phyloP scores from a whole-genome alignment of 305 asterid species.

The Fraxinus albicans region DNA sequence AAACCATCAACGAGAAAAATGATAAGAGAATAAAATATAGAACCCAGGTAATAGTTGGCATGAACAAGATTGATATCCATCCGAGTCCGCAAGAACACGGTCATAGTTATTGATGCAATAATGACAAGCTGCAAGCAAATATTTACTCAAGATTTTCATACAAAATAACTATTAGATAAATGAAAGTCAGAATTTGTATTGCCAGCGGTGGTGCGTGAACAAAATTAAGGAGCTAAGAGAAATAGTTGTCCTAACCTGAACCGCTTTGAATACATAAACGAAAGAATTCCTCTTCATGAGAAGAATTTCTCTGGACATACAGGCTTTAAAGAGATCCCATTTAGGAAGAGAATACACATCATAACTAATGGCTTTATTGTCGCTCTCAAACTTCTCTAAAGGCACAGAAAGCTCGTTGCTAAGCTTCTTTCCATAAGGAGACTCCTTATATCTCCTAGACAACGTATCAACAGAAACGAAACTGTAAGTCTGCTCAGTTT shows the following conservation, averaged over 20 bases:
- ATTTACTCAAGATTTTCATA: background rate
- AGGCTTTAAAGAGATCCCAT: slow-evolving; percentile 66
- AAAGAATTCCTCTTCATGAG: slow-evolving; percentile 71
- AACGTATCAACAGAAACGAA: slow-evolving; percentile 53
- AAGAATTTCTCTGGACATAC: slow-evolving; percentile 77
- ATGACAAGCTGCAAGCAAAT: slow-evolving; percentile 51
- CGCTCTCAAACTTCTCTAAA: slow-evolving; percentile 47
- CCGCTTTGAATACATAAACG: slow-evolving; percentile 51
- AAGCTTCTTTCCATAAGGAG: slow-evolving; percentile 41
- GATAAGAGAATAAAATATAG: slow-evolving; percentile 53
- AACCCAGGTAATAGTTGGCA: slow-evolving; percentile 69
- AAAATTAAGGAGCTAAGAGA: background rate
- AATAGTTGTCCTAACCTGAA: slow-evolving; percentile 52
- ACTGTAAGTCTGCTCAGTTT: slow-evolving; percentile 37
- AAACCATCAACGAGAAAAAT: slow-evolving; percentile 60
- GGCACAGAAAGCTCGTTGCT: slow-evolving; percentile 47
- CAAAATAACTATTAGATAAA: background rate
- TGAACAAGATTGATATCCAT: slow-evolving; percentile 50
- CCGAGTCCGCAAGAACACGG: slow-evolving; percentile 65
- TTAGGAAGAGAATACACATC: slow-evolving; percentile 55
- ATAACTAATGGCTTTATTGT: slow-evolving; percentile 47
- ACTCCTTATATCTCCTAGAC: slow-evolving; percentile 47
- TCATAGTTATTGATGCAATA: slow-evolving; percentile 57
- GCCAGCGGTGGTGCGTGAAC: background rate
- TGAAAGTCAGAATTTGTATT: background rate